Base-by-base conservation (phyloP, 2,329 filamentous ascomycete species). In the Ophiocordyceps sinensis region DNA sequence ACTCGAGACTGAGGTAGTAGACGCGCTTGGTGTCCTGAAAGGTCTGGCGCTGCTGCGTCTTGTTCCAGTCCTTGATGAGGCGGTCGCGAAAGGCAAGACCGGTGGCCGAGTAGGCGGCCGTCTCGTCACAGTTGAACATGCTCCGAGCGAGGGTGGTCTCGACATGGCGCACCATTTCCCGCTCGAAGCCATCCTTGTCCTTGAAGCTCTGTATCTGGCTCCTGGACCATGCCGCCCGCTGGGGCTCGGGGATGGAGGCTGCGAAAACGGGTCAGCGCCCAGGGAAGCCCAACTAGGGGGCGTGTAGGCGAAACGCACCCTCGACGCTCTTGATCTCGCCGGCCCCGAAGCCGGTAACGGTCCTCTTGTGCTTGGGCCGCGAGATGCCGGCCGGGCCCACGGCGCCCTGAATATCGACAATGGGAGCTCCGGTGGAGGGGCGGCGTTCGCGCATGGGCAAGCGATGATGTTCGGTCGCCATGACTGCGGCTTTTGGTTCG, bases 61-160 rank as follows among this genome's bases (percentile, higher is more conserved):
- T 87, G 68, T 96, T 98, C 91, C 91, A 98, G 51, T 94, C 86
- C 47, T 91, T 80, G 55, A 98, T 81, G 57, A 98, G 70, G 40
- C 87, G 81, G 61, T 98, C 89, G 55, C 91, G 78, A 65, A 98
- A 89, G 23, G 91, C 89, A 54, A 98, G 68, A 49, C 86, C 85
- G 36, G 88, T 86, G 49, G 89, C 91, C 8, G 84, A 78, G 63
- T 98, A 98, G 28, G 88, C 87, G 41, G 91, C 91, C 41, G 76
- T 73, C 65, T 98, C 91, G 68, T 98, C 88, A 65, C 91, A 98
- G 65, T 98, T 98, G 75, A 89, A 96, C 61, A 98, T 77, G 56
- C 88, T 95, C 45, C 91, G 85, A 47, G 91, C 91, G 46, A 98
- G 73, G 3, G 88, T 94, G 3, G 91, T 96, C 66, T 98, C 91